Conservation (phyloP, 495 filamentous ascomycete species). For the Penicillium malachiteum region DNA sequence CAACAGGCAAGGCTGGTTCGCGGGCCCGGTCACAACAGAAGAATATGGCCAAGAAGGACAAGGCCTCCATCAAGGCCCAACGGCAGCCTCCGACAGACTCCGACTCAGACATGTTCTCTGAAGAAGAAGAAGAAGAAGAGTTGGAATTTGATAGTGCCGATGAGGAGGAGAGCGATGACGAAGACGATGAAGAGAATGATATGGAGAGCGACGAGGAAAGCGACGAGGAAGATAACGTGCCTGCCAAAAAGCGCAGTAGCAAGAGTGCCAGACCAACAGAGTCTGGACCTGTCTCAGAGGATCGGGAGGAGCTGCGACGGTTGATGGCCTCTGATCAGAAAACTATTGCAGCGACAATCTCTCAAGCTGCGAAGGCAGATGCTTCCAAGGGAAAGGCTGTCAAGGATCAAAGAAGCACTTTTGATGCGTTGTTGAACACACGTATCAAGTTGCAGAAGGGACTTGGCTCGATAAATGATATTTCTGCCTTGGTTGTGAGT, state of each 20-base stretch:
- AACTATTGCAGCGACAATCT: conserved; percentile 64
- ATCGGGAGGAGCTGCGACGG: conserved; percentile 60
- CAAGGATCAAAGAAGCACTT: conserved; percentile 75
- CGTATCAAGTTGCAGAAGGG: conserved; percentile 91
- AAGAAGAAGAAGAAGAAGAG: conserved; percentile 15
- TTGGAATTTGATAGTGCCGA: conserved; percentile 6
- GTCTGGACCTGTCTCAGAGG: conserved; percentile 8
- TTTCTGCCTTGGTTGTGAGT: conserved; percentile 46
- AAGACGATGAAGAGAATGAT: conserved; percentile 18
- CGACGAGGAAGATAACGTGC: not conserved
- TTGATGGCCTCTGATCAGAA: conserved; percentile 73
- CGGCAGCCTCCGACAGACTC: not conserved
- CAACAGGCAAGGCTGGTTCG: too few species aligned
- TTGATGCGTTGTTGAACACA: conserved; percentile 82
- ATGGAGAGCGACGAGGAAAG: conserved; percentile 7
- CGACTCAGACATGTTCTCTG: conserved; percentile 16
- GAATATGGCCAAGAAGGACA: not conserved
- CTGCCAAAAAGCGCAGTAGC: not conserved
- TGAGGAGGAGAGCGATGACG: conserved; percentile 21
- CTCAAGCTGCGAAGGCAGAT: conserved; percentile 73
- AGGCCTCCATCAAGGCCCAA: not conserved
- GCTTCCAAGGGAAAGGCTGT: conserved; percentile 82
- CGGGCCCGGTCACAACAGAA: not conserved
- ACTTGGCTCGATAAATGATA: conserved; percentile 74
- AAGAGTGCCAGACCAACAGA: not conserved